These are phyloP conservation scores for Acanthamoeba culbertsoni DNA, from an alignment of 208 protist genomes.

Conservation along the genomic window DNA sequence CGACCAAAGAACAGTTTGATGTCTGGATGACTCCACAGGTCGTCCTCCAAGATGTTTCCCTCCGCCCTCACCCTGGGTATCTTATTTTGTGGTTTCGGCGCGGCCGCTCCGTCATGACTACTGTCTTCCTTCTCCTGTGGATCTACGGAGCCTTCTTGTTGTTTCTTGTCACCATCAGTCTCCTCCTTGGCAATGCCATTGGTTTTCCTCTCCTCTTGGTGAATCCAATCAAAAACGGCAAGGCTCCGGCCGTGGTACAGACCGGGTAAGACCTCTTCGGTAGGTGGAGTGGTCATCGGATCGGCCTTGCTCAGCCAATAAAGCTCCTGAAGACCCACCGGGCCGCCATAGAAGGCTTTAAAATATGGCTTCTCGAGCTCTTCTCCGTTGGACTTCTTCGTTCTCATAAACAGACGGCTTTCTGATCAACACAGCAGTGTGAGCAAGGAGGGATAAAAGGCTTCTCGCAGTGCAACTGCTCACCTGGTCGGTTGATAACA, in stretches of 20 bases:
- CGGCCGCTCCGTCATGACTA: background rate
- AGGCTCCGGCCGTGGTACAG: background rate
- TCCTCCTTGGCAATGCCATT: background rate
- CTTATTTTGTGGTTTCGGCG: background rate
- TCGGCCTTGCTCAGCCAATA: slow-evolving; percentile 6
- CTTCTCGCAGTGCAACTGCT: background rate
- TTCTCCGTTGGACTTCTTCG: background rate
- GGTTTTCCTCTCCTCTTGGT: background rate
- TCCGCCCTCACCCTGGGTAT: background rate
- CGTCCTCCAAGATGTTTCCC: background rate
- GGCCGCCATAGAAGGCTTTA: slow-evolving; percentile 11
- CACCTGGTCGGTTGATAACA: slow-evolving; percentile 31
- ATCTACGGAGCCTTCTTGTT: too few relatives aligned
- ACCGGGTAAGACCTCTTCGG: background rate
- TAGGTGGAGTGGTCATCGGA: background rate
- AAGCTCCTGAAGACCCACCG: background rate
- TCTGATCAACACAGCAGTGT: background rate
- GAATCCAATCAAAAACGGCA: background rate
- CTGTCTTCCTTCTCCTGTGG: background rate
- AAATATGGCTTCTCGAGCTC: background rate
- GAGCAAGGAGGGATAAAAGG: background rate
- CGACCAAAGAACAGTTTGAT: background rate
- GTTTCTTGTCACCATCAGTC: too few relatives aligned
- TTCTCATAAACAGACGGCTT: background rate
- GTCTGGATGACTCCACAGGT: background rate